These are phyloP conservation scores for Fusarium siculi DNA, from an alignment of 2,329 filamentous ascomycete species.

Conservation along the genomic window DNA sequence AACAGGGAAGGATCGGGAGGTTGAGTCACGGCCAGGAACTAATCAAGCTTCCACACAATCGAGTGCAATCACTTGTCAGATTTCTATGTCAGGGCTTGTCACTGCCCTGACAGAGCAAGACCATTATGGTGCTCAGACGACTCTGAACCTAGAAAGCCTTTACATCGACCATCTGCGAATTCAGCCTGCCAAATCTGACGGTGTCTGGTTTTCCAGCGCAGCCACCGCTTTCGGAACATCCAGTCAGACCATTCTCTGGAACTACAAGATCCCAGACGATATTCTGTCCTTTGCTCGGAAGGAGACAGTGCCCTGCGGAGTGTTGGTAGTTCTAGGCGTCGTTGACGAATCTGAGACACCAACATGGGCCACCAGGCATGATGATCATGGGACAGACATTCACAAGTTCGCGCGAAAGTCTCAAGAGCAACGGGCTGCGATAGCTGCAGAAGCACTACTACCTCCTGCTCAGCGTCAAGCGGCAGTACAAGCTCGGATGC, in stretches of 20 bases:
- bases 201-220: slow-evolving; percentile 67
- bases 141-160: slow-evolving; percentile 49
- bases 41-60: slow-evolving; percentile 45
- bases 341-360: slow-evolving; percentile 64
- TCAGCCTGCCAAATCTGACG: slow-evolving; percentile 48
- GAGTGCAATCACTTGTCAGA: slow-evolving; percentile 58
- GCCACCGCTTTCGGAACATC: slow-evolving; percentile 66
- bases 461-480: slow-evolving; percentile 53
- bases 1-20: background rate
- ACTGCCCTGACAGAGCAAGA: slow-evolving; percentile 56
- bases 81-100: slow-evolving; percentile 59
- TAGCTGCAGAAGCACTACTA: slow-evolving; percentile 58
- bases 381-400: slow-evolving; percentile 49
- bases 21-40: slow-evolving; percentile 43
- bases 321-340: slow-evolving; percentile 65
- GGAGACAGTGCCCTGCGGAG: slow-evolving; percentile 67
- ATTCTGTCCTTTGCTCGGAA: slow-evolving; percentile 62
- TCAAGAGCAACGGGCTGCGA: slow-evolving; percentile 54
- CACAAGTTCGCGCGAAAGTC: slow-evolving; percentile 49
- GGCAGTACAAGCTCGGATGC: slow-evolving; percentile 54
- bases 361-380: slow-evolving; percentile 61
- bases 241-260: slow-evolving; percentile 68
- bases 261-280: slow-evolving; percentile 66
- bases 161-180: slow-evolving; percentile 60
- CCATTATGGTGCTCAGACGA: slow-evolving; percentile 35